Percentiles rank a stretch among this genome's conserved stretches.
Conservation (phyloP, 163 green algal genomes). For the Volvox carteri region DNA sequence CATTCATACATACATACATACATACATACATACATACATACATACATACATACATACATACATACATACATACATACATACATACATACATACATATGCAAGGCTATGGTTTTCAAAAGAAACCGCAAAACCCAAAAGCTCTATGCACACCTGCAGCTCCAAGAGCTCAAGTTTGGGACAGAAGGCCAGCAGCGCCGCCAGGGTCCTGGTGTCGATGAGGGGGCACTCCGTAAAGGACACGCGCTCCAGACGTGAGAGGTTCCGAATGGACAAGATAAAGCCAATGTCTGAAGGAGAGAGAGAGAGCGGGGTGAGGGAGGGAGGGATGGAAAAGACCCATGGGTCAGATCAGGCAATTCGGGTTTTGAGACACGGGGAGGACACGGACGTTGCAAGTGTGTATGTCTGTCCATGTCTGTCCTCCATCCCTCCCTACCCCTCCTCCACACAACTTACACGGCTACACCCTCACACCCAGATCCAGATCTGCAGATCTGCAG, state of each 20-base stretch:
- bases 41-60: not conserved
- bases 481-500: no score
- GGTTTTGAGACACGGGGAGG: no score
- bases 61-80: not conserved
- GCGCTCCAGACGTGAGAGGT: slow-evolving; percentile 32
- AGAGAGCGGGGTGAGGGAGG: not conserved
- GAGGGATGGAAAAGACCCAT: not conserved
- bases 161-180: slow-evolving; percentile 31
- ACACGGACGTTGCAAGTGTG: no score
- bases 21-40: not conserved
- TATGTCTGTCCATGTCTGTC: no score
- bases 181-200: slow-evolving; percentile 55
- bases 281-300: slow-evolving; percentile 34
- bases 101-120: no score
- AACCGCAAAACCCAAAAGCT: not conserved
- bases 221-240: slow-evolving; percentile 44
- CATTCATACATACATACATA: not conserved
- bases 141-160: slow-evolving; percentile 39
- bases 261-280: slow-evolving; percentile 51
- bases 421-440: no score
- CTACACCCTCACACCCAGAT: no score
- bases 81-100: not conserved
- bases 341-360: no score
- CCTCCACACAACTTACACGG: no score
- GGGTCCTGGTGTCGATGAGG: slow-evolving; percentile 40